A percentile compares a stretch with the other conserved stretches of the same genome.
Conservation (phyloP, 2,329 filamentous ascomycete species). For the Colletotrichum liriopes region DNA sequence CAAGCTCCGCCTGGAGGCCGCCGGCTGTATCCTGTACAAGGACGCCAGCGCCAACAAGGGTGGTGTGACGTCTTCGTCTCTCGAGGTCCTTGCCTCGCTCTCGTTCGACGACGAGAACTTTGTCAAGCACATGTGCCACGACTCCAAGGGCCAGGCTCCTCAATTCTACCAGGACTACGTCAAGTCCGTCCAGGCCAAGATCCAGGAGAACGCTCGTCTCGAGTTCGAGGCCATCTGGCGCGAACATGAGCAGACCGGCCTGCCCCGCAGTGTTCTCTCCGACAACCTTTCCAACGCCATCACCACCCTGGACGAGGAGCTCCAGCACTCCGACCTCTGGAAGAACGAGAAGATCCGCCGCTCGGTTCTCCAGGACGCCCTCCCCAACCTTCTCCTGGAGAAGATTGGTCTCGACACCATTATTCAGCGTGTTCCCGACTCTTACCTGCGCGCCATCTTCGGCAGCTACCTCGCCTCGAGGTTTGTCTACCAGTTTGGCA, state of each 20-base stretch:
- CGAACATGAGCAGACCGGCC: constrained; percentile 87
- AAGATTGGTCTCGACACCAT: constrained; percentile 95
- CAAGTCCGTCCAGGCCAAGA: constrained; percentile 89
- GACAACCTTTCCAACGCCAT: constrained; percentile 94
- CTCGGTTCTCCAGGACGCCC: constrained; percentile 85
- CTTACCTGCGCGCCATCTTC: constrained; percentile 95
- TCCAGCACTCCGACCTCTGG: constrained; percentile 95
- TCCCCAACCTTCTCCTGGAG: constrained; percentile 86
- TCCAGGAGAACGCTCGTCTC: constrained; percentile 90
- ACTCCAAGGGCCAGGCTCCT: constrained; percentile 79
- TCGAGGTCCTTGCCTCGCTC: constrained; percentile 94
- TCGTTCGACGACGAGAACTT: constrained; percentile 95
- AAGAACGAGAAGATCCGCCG: constrained; percentile 83
- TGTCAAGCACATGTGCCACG: constrained; percentile 93
- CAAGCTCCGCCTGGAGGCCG: constrained; percentile 93
- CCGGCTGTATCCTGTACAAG: constrained; percentile 97
- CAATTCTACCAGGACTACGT: constrained; percentile 96
- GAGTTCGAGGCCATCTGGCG: constrained; percentile 99
- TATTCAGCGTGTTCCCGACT: constrained; percentile 88
- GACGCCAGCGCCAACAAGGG: constrained; percentile 99
- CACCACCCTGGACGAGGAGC: constrained; percentile 95
- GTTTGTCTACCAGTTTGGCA: constrained; percentile 97
- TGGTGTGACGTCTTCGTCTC: constrained; percentile 95
- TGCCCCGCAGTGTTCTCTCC: constrained; percentile 87
- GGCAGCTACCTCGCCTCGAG: constrained; percentile 95